Conservation (phyloP, 2,329 filamentous ascomycete species). For the Endothia cerciana region DNA sequence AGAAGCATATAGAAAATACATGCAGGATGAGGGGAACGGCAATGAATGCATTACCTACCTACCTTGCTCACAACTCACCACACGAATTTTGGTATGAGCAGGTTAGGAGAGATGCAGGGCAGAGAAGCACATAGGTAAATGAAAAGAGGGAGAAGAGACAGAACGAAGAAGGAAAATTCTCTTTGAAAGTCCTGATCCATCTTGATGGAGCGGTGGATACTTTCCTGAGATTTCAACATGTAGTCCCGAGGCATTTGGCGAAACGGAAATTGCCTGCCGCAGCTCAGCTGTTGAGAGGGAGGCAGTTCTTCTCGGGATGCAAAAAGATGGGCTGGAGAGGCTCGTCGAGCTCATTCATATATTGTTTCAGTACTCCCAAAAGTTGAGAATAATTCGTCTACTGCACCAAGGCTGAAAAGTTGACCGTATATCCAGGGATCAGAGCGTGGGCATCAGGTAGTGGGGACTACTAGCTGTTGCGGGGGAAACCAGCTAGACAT, state of each 20-base stretch:
- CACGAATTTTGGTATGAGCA: neutral
- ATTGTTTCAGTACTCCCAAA: neutral
- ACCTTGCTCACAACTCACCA: neutral
- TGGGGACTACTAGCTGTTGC: conserved; percentile 17
- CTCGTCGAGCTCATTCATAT: neutral
- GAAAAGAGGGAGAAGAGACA: neutral
- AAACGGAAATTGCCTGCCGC: conserved; percentile 1
- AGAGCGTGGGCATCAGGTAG: neutral
- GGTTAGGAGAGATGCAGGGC: neutral
- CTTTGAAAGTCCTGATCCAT: conserved; percentile 24
- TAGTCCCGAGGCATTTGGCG: neutral
- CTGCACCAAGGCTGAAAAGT: neutral
- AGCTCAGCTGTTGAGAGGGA: neutral
- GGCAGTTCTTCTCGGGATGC: neutral
- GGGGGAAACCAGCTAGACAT: conserved; percentile 20
- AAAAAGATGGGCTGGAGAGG: neutral
- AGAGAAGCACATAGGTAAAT: neutral
- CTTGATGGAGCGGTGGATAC: conserved; percentile 30
- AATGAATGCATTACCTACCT: neutral
- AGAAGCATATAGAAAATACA: neutral
- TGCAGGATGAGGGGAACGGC: neutral
- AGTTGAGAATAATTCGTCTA: conserved; percentile 6
- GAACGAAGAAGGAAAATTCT: conserved; percentile 18
- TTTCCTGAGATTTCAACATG: conserved; percentile 20
- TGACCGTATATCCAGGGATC: neutral